A percentile compares a stretch with the other conserved stretches of the same genome.
Evolutionary conservation across 208 protist species (phyloP).

Genomic region (Crithidia expoeki): DNA sequence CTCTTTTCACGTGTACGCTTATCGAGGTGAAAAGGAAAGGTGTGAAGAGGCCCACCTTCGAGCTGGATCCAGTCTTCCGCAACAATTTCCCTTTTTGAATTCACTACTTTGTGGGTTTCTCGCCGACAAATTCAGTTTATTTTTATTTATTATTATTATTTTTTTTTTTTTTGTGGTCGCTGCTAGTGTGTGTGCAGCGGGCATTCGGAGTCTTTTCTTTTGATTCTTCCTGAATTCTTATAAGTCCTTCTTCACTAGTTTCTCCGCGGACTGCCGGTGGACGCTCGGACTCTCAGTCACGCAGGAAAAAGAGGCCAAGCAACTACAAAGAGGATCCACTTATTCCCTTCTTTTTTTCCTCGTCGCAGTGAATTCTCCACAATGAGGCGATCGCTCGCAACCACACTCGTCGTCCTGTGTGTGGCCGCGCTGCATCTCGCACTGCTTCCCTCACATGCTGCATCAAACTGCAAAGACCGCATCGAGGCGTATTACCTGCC

Average conservation of each 20-base stretch:
- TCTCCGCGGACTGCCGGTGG: too few species aligned
- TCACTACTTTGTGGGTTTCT: too few species aligned
- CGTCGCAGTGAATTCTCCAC: neutral
- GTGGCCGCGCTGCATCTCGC: constrained; percentile 9
- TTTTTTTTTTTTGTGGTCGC: neutral
- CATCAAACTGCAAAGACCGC: constrained; percentile 29
- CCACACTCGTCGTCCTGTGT: neutral
- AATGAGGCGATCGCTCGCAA: neutral
- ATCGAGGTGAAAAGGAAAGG: neutral
- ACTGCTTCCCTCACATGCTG: constrained; percentile 1
- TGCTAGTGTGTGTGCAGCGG: neutral
- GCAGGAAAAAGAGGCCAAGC: too few species aligned
- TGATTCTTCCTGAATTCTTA: neutral
- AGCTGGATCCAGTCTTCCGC: too few species aligned
- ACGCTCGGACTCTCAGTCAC: too few species aligned
- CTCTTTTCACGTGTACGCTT: neutral
- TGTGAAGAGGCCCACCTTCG: too few species aligned
- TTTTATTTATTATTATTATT: neutral
- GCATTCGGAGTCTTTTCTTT: neutral
- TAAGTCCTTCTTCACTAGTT: neutral
- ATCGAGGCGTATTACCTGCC: constrained; percentile 50
- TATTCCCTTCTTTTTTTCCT: too few species aligned
- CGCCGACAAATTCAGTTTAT: neutral
- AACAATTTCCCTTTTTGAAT: too few species aligned
- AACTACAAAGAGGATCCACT: neutral